A percentile compares a stretch with the other conserved stretches of the same genome.
These are phyloP conservation scores for Juncus effusus DNA, from an alignment of 176 grass and related monocot species.

Conservation along the genomic window DNA sequence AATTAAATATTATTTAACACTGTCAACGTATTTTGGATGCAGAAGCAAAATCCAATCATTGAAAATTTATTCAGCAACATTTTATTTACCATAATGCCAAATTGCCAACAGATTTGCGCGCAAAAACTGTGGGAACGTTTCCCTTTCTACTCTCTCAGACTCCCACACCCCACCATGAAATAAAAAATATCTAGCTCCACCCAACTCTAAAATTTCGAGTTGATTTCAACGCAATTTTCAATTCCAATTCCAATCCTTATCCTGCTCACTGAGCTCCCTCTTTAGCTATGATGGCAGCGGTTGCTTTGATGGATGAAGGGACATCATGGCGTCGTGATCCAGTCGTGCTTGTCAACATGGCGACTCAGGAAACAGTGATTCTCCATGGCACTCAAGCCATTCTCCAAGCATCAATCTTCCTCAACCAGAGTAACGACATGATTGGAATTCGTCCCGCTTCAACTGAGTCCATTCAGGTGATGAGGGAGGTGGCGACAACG, in stretches of 20 bases:
- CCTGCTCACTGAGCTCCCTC: not conserved
- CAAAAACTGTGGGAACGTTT: too few relatives aligned
- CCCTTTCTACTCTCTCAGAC: too few relatives aligned
- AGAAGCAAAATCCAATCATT: too few relatives aligned
- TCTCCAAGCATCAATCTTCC: not conserved
- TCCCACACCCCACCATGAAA: not conserved
- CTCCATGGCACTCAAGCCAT: conserved; percentile 1
- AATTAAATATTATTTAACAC: too few relatives aligned
- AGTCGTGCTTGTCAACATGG: conserved; percentile 20
- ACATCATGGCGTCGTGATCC: not conserved
- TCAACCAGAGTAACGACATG: conserved; percentile 8
- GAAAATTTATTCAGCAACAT: too few relatives aligned
- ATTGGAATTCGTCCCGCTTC: conserved; percentile 43
- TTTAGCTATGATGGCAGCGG: not conserved
- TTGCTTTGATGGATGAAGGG: conserved; percentile 15
- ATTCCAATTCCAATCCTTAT: not conserved
- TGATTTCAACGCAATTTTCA: not conserved
- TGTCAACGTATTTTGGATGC: too few relatives aligned
- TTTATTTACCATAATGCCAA: too few relatives aligned
- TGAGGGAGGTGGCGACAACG: conserved; percentile 44
- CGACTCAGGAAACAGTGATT: conserved; percentile 20
- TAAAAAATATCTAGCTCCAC: conserved; percentile 7
- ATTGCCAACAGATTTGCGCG: too few relatives aligned
- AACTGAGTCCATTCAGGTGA: conserved; percentile 52
- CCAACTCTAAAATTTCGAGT: not conserved